These are phyloP conservation scores for Boletus pseudo-olivaceus DNA, from an alignment of 768 basidiomycete species.

Conservation along the genomic window DNA sequence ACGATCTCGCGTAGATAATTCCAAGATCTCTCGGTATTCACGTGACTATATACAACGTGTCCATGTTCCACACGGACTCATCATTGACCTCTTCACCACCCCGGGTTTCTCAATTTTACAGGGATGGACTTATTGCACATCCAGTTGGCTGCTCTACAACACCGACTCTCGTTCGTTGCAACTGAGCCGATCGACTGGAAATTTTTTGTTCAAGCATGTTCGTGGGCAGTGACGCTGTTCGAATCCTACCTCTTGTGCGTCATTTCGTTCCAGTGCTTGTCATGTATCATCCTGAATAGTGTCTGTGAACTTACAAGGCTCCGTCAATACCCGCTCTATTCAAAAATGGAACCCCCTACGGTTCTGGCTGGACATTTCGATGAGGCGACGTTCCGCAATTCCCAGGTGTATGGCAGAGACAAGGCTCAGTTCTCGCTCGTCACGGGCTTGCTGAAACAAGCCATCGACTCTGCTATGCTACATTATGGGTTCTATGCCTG, in stretches of 20 bases:
- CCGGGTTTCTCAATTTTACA: not conserved
- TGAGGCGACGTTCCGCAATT: conserved; percentile 74
- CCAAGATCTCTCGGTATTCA: not conserved
- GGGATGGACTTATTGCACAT: conserved; percentile 61
- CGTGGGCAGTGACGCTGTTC: conserved; percentile 77
- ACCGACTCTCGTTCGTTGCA: conserved; percentile 65
- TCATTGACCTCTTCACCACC: not conserved
- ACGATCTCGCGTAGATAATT: not conserved
- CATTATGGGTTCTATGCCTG: conserved; percentile 78
- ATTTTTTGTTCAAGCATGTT: conserved; percentile 70
- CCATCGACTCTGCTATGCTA: conserved; percentile 64
- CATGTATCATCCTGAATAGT: not conserved
- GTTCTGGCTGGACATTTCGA: conserved; percentile 69
- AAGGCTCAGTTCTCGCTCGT: conserved; percentile 82
- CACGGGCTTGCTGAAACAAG: conserved; percentile 71
- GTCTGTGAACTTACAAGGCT: conserved; percentile 32
- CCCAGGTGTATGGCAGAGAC: conserved; percentile 87
- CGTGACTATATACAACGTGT: conserved; percentile 17
- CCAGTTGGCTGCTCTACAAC: conserved; percentile 55
- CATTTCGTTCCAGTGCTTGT: not conserved
- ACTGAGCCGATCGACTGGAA: conserved; percentile 79
- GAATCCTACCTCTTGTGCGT: conserved; percentile 86
- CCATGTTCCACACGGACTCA: not conserved
- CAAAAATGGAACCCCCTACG: conserved; percentile 66
- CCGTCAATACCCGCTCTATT: conserved; percentile 85